phyloP scores from a whole-genome alignment of 1,139 yeast species.

The Pichia sp. region DNA sequence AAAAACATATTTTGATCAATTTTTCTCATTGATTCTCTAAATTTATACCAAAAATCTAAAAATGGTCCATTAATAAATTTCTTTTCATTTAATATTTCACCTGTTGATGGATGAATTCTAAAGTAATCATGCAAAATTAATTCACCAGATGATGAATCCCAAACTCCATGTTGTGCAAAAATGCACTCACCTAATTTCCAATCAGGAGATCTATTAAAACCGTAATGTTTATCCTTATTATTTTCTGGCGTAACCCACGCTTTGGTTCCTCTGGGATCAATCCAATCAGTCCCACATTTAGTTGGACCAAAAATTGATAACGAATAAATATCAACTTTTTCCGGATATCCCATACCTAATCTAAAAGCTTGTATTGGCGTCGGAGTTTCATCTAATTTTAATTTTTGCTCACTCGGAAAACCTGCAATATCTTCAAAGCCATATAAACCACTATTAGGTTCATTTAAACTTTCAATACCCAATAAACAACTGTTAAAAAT shows the following conservation, averaged over 20 bases:
- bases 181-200: conserved; percentile 77
- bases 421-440: conserved; percentile 45
- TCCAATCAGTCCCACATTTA: conserved; percentile 44
- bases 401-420: conserved; percentile 48
- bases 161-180: conserved; percentile 72
- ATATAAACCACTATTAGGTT: conserved; percentile 66
- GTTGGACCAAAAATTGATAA: conserved; percentile 71
- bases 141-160: conserved; percentile 45
- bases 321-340: conserved; percentile 58
- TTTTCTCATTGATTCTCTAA: conserved; percentile 43
- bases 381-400: conserved; percentile 64
- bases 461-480: conserved; percentile 85
- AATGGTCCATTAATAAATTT: conserved; percentile 60
- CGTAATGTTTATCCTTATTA: conserved; percentile 54
- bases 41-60: conserved; percentile 48
- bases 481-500: conserved; percentile 45
- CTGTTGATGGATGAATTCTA: conserved; percentile 35
- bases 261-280: conserved; percentile 61
- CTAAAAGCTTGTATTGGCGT: conserved; percentile 53
- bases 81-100: conserved; percentile 41
- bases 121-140: conserved; percentile 46
- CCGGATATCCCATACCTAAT: conserved; percentile 67
- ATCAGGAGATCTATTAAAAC: conserved; percentile 54
- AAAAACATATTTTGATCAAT: conserved; percentile 46
- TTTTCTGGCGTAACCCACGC: conserved; percentile 59